A percentile compares a stretch with the other conserved stretches of the same genome.
Evolutionary conservation across 331 rosid species (phyloP).

Genomic region (Acacia concinna): DNA sequence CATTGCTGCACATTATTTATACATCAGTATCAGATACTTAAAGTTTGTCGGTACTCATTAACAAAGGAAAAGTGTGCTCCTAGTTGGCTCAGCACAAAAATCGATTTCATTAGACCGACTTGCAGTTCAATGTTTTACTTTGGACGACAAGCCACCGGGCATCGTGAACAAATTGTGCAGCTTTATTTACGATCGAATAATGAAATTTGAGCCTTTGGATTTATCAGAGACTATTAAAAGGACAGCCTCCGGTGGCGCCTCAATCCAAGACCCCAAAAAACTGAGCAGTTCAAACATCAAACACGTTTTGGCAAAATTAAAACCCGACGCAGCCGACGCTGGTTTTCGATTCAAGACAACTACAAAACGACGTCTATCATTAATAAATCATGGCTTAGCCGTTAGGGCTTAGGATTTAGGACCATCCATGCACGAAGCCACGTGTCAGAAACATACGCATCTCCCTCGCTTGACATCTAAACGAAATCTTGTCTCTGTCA

Average conservation of each 20-base stretch:
- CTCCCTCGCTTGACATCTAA: background rate
- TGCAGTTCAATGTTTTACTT: background rate
- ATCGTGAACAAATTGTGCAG: background rate
- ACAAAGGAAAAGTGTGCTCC: constrained; percentile 3
- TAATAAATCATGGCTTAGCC: too few relatives aligned
- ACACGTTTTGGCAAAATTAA: background rate
- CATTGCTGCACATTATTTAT: constrained; percentile 48
- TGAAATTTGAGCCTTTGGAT: constrained; percentile 31
- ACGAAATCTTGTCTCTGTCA: background rate
- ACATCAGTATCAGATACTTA: background rate
- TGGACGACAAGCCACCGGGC: background rate
- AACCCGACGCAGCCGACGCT: background rate
- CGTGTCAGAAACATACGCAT: background rate
- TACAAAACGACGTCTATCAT: background rate
- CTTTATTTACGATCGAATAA: background rate
- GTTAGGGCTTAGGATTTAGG: too few relatives aligned
- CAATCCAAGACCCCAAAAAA: too few relatives aligned
- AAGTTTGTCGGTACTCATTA: background rate
- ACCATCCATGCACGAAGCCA: constrained; percentile 22
- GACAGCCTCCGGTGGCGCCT: background rate
- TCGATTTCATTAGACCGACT: background rate
- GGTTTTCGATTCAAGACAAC: background rate
- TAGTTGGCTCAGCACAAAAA: constrained; percentile 4
- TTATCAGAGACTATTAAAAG: background rate
- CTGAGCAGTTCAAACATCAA: background rate